phyloP scores from a whole-genome alignment of 2,329 filamentous ascomycete species.

The Penicillium italicum region DNA sequence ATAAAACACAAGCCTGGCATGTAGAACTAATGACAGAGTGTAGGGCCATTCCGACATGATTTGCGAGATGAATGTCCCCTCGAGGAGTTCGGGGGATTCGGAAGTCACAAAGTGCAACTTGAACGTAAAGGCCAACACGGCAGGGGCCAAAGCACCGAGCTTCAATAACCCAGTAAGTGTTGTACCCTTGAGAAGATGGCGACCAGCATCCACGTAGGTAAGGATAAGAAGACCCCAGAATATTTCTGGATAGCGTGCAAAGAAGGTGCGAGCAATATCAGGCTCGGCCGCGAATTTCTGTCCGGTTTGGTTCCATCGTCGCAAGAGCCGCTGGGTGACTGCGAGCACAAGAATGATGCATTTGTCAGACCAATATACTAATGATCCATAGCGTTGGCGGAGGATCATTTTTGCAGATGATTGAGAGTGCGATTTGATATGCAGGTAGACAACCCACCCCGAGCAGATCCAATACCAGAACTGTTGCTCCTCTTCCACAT shows the following conservation, averaged over 20 bases:
- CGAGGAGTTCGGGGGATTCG: conserved; percentile 79
- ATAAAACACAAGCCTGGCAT: conserved; percentile 52
- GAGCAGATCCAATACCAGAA: conserved; percentile 90
- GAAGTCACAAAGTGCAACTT: conserved; percentile 85
- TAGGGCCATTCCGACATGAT: conserved; percentile 38
- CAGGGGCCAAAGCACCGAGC: conserved; percentile 41
- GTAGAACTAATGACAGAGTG: conserved; percentile 45
- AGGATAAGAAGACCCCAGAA: conserved; percentile 72
- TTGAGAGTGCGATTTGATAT: conserved; percentile 34
- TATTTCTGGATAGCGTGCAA: conserved; percentile 59
- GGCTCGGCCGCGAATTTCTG: conserved; percentile 91
- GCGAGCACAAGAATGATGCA: conserved; percentile 51
- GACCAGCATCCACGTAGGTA: conserved; percentile 63
- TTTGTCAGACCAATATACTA: conserved; percentile 8
- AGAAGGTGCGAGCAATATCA: conserved; percentile 73
- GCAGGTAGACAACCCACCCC: conserved; percentile 49
- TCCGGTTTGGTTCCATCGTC: conserved; percentile 94
- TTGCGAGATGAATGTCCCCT: conserved; percentile 31
- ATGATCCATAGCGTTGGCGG: neutral
- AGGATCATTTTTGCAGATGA: neutral
- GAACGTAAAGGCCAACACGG: conserved; percentile 67
- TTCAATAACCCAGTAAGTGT: conserved; percentile 26
- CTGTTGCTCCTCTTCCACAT: conserved; percentile 96
- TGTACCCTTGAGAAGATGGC: conserved; percentile 39
- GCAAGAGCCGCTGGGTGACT: conserved; percentile 60